Evolutionary conservation across 306 rosid genomes (phyloP).

Genomic region (Pachyrhizus erosus): DNA sequence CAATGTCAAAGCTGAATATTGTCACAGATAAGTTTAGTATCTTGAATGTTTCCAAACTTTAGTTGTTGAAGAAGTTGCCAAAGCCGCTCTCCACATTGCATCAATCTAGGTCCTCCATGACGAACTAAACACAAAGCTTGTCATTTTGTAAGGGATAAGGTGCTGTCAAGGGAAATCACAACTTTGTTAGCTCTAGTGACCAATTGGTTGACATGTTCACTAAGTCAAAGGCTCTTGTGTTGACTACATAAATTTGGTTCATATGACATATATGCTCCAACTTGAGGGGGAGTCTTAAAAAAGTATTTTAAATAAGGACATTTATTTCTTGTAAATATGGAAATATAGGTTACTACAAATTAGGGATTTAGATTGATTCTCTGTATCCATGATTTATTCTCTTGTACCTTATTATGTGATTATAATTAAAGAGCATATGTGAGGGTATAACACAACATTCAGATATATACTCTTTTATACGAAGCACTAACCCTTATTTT

Average conservation of each 20-base stretch:
- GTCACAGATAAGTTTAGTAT: no score
- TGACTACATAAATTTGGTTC: neutral
- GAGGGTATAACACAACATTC: neutral
- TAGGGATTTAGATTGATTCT: neutral
- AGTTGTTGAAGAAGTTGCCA: no score
- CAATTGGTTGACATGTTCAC: neutral
- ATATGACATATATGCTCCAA: neutral
- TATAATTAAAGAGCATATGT: neutral
- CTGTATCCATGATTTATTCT: neutral
- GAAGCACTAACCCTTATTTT: neutral
- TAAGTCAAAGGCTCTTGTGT: neutral
- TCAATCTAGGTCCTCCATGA: neutral
- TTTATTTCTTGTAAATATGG: neutral
- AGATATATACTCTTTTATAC: neutral
- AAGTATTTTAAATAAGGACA: neutral
- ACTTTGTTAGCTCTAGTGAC: neutral
- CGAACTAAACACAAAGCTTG: neutral
- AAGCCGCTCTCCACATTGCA: neutral
- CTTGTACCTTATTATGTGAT: neutral
- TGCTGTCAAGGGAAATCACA: neutral
- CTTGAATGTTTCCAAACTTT: no score
- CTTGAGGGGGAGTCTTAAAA: neutral
- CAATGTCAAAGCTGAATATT: no score
- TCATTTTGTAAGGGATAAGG: neutral
- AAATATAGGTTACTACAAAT: neutral